These are phyloP conservation scores for Sporobolomyces roseus DNA, from an alignment of 768 basidiomycete genomes.

Conservation along the genomic window DNA sequence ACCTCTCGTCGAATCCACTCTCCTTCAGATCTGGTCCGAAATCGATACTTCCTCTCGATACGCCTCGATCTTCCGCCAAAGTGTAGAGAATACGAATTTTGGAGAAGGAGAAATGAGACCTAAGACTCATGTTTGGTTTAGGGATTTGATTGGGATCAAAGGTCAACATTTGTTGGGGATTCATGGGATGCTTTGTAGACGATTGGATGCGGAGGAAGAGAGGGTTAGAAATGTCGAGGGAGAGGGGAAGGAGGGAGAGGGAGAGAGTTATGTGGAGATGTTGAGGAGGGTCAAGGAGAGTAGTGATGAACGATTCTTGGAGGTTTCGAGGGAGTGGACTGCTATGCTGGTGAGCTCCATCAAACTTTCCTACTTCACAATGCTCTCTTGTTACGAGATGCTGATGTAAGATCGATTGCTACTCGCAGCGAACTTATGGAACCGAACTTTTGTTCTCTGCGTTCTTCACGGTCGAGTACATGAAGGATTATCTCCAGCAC, in stretches of 20 bases:
- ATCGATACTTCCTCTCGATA: slow-evolving; percentile 14
- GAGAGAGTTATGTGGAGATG: slow-evolving; percentile 9
- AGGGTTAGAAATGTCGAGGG: not conserved
- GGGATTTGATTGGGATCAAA: slow-evolving; percentile 27
- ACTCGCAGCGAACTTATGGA: slow-evolving; percentile 4
- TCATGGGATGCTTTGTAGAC: not conserved
- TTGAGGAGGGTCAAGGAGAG: slow-evolving; percentile 6
- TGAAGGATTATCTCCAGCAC: not conserved
- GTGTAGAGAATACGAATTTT: slow-evolving; percentile 8
- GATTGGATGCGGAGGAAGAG: slow-evolving; percentile 23
- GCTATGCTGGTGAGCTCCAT: slow-evolving; percentile 12
- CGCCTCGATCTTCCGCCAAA: slow-evolving; percentile 13
- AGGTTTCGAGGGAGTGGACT: slow-evolving; percentile 18
- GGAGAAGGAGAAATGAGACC: not conserved
- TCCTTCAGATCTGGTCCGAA: slow-evolving; percentile 23
- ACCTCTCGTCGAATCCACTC: not conserved
- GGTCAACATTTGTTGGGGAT: slow-evolving; percentile 24
- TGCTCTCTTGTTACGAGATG: not conserved
- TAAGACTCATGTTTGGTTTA: slow-evolving; percentile 32
- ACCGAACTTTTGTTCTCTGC: slow-evolving; percentile 8
- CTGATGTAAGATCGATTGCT: not conserved
- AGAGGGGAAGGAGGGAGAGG: not conserved
- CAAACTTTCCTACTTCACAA: too few species aligned
- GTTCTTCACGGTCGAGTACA: slow-evolving; percentile 21
- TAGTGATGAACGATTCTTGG: slow-evolving; percentile 13